These are phyloP conservation scores for Puccinia triticina DNA, from an alignment of 1,284 basidiomycete genomes.

Conservation along the genomic window DNA sequence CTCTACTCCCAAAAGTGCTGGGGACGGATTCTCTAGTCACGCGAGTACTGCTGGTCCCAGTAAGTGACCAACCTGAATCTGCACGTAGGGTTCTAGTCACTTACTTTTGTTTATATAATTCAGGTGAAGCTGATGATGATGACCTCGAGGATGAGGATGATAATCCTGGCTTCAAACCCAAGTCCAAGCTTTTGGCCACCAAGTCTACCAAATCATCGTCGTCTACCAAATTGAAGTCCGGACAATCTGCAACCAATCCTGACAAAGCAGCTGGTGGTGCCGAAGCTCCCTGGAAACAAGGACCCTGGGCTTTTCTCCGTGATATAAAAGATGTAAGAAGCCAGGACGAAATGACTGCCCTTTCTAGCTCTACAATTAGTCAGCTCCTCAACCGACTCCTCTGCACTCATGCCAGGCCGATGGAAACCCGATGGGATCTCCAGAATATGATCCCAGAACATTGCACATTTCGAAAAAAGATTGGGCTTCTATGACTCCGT, in stretches of 20 bases:
- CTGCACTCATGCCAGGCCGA: constrained; percentile 70
- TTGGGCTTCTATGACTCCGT: constrained; percentile 71
- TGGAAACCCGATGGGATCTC: constrained; percentile 73
- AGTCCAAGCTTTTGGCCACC: not conserved
- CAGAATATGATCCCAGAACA: constrained; percentile 91
- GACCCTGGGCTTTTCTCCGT: constrained; percentile 47
- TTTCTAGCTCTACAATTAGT: not conserved
- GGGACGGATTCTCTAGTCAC: constrained; percentile 14
- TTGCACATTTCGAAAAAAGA: constrained; percentile 76
- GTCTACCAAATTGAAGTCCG: not conserved
- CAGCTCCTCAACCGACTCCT: not conserved
- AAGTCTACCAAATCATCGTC: constrained; percentile 22
- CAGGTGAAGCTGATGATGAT: constrained; percentile 11
- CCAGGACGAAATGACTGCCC: not conserved
- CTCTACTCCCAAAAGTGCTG: constrained; percentile 22
- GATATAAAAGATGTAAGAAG: constrained; percentile 47
- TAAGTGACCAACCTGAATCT: not conserved
- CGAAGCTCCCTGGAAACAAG: constrained; percentile 38
- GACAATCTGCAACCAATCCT: constrained; percentile 15
- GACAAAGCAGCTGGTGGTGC: constrained; percentile 21
- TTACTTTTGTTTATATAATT: not conserved
- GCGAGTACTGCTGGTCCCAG: constrained; percentile 23
- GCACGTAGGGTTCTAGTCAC: not conserved
- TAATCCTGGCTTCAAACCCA: not conserved
- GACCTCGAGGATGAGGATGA: constrained; percentile 37